A percentile compares a stretch with the other conserved stretches of the same genome.
Conservation (phyloP, 1,284 basidiomycete species). For the Meripilus lineatus region DNA sequence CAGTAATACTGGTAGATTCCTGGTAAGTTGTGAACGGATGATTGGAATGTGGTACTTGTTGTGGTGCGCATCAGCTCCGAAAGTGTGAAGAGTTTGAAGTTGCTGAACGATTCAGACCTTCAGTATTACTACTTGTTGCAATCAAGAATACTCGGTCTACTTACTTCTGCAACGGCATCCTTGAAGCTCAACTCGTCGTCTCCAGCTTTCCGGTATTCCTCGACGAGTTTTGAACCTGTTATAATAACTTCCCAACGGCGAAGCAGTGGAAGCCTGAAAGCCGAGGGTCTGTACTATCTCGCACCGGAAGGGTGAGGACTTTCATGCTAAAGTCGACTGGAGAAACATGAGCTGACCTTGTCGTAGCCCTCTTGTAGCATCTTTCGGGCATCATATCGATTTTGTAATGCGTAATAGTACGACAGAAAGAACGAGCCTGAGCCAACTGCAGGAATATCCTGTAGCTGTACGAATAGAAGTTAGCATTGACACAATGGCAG, state of each 20-base stretch:
- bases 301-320: not conserved
- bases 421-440: constrained; percentile 10
- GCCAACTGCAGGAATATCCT: constrained; percentile 10
- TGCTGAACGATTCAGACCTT: constrained; percentile 14
- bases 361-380: constrained; percentile 36
- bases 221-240: constrained; percentile 14
- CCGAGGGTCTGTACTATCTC: not conserved
- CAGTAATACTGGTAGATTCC: not conserved
- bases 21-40: constrained; percentile 1
- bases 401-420: constrained; percentile 11
- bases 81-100: constrained; percentile 13
- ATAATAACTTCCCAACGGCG: constrained; percentile 16
- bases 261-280: constrained; percentile 18
- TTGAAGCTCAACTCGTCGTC: constrained; percentile 19
- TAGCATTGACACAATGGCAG: too few relatives aligned
- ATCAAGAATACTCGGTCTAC: not conserved
- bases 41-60: constrained; percentile 3
- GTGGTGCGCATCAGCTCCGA: constrained; percentile 17
- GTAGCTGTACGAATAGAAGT: too few relatives aligned
- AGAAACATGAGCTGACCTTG: constrained; percentile 24
- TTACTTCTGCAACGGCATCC: constrained; percentile 16
- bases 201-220: constrained; percentile 19
- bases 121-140: constrained; percentile 2
- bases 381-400: constrained; percentile 19
- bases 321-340: not conserved